Percentiles rank a stretch among this genome's conserved stretches.
Evolutionary conservation across 345 rosid species (phyloP).

Genomic region (Pelargonium nanum): DNA sequence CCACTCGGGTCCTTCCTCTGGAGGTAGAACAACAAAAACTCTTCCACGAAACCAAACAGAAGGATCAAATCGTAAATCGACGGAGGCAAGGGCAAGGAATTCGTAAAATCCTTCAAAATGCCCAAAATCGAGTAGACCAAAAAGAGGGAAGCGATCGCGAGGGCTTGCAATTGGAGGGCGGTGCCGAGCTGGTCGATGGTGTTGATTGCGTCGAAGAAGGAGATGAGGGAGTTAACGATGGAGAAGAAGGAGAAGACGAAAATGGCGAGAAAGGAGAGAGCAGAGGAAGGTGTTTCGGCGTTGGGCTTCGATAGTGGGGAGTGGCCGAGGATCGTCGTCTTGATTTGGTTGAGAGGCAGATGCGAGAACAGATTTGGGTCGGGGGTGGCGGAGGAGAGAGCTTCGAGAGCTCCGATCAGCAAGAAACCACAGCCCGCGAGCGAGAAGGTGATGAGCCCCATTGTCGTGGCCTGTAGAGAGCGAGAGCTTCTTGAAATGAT

Average conservation of each 20-base stretch:
- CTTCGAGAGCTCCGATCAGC: not conserved
- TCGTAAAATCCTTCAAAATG: slow-evolving; percentile 19
- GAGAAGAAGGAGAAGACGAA: slow-evolving; percentile 41
- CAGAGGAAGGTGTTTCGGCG: slow-evolving; percentile 8
- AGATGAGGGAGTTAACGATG: slow-evolving; percentile 40
- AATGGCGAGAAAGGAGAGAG: slow-evolving; percentile 16
- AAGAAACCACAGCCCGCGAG: not conserved
- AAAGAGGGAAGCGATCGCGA: slow-evolving; percentile 48
- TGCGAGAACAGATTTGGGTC: not conserved
- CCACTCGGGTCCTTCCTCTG: slow-evolving; percentile 64
- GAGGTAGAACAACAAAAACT: slow-evolving; percentile 61
- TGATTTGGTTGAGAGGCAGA: not conserved
- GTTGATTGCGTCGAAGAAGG: slow-evolving; percentile 40
- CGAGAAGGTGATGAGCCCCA: not conserved
- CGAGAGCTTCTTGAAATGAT: too few species aligned
- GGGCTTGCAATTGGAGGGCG: slow-evolving; percentile 53
- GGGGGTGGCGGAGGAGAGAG: not conserved
- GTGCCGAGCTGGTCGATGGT: slow-evolving; percentile 56
- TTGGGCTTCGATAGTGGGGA: not conserved
- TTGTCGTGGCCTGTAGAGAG: not conserved
- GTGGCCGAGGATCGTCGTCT: not conserved
- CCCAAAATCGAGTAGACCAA: slow-evolving; percentile 50
- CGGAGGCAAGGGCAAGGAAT: slow-evolving; percentile 29
- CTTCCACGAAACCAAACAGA: slow-evolving; percentile 76
- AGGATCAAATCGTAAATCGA: slow-evolving; percentile 39